Conservation (phyloP, 345 rosid genomes). For the Populus ilicifolia region DNA sequence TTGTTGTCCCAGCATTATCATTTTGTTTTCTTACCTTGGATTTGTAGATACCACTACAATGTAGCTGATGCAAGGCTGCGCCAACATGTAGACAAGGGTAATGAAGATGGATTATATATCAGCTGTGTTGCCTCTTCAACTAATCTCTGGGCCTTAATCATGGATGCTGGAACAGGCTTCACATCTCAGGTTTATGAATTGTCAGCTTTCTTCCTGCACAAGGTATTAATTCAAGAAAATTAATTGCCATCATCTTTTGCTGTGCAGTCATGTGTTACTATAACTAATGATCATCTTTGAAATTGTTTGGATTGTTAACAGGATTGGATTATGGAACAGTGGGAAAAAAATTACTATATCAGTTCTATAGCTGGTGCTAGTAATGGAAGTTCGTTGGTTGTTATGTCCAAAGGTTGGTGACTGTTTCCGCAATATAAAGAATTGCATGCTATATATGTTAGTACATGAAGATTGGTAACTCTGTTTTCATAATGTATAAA, state of each 20-base stretch:
- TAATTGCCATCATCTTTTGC: constrained; percentile 14
- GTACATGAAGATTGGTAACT: neutral
- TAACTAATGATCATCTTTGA: constrained; percentile 9
- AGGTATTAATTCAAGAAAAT: constrained; percentile 42
- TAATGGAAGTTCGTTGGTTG: constrained; percentile 90
- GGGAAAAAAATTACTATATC: constrained; percentile 92
- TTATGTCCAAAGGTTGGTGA: constrained; percentile 85
- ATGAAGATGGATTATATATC: constrained; percentile 79
- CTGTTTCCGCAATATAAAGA: neutral
- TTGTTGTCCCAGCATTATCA: neutral
- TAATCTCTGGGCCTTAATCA: constrained; percentile 93
- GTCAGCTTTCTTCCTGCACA: constrained; percentile 78
- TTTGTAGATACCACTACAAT: constrained; percentile 30
- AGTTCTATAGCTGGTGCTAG: constrained; percentile 88
- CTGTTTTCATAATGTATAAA: neutral
- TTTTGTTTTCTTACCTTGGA: neutral
- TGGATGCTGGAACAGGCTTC: constrained; percentile 99
- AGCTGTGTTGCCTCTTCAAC: constrained; percentile 86
- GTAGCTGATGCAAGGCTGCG: constrained; percentile 32
- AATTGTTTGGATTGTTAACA: constrained; percentile 29
- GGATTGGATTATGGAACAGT: constrained; percentile 99
- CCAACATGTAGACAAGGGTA: constrained; percentile 39
- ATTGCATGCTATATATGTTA: neutral
- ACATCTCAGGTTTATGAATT: constrained; percentile 79
- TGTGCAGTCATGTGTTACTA: constrained; percentile 3